Percentiles rank a stretch among this genome's conserved stretches.
Conservation (phyloP, 768 basidiomycete genomes). For the Termitomyces sp. region DNA sequence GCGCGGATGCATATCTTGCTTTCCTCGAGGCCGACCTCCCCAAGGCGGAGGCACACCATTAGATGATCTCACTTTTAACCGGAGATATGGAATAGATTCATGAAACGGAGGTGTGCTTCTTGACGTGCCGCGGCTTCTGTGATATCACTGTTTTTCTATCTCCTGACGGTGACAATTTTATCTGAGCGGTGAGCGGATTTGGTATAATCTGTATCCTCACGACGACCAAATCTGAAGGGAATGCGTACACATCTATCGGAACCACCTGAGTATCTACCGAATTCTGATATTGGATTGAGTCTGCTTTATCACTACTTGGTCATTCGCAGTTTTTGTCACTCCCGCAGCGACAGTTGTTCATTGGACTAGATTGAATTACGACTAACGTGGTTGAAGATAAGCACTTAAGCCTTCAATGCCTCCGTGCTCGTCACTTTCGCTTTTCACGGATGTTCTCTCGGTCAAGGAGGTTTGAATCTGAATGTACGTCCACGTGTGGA, state of each 20-base stretch:
- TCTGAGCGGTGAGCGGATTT: background rate
- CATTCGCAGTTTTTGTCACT: no score
- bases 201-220: background rate
- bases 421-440: no score
- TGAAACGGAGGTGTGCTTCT: constrained; percentile 3
- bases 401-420: no score
- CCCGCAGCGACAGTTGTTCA: no score
- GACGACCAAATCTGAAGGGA: background rate
- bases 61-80: constrained; percentile 12
- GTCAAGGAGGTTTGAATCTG: no score
- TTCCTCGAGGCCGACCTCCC: constrained; percentile 77
- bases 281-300: no score
- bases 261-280: no score
- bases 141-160: background rate
- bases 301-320: no score
- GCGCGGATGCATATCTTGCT: constrained; percentile 73
- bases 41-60: constrained; percentile 29
- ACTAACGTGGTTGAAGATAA: no score
- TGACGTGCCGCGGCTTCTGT: background rate
- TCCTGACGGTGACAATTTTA: constrained; percentile 8
- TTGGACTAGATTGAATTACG: no score
- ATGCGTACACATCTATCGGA: background rate
- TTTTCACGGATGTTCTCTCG: no score
- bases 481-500: no score
- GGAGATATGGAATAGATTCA: constrained; percentile 15